These are phyloP conservation scores for Coemansia sp. DNA, from an alignment of 192 early-diverging fungal genomes.

Conservation along the genomic window DNA sequence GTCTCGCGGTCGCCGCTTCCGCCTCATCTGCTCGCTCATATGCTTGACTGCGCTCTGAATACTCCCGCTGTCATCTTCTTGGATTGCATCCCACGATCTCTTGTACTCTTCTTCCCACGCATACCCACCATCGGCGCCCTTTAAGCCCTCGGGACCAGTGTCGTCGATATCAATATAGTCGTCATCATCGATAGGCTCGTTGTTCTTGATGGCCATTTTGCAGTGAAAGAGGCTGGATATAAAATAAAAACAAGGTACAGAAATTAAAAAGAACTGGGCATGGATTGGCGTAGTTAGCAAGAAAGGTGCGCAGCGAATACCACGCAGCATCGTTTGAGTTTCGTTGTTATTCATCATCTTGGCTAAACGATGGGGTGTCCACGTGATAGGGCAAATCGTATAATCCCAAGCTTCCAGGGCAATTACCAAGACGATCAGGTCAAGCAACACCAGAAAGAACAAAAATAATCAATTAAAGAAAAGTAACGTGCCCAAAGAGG, in stretches of 20 bases:
- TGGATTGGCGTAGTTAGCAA: background rate
- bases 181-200: conserved; percentile 30
- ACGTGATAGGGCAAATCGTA: too few relatives aligned
- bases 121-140: conserved; percentile 64
- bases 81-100: conserved; percentile 91
- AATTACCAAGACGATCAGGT: too few relatives aligned
- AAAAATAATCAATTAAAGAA: background rate
- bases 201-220: conserved; percentile 15
- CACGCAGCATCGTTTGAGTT: background rate
- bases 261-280: background rate
- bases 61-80: conserved; percentile 84
- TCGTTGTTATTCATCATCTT: background rate
- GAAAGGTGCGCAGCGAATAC: background rate
- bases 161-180: conserved; percentile 54
- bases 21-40: conserved; percentile 69
- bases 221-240: too few relatives aligned
- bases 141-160: conserved; percentile 40
- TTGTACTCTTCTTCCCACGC: conserved; percentile 97
- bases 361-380: conserved; percentile 4
- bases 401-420: too few relatives aligned
- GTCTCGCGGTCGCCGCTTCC: conserved; percentile 59
- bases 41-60: conserved; percentile 71
- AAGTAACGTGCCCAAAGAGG: background rate
- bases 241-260: too few relatives aligned
- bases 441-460: too few relatives aligned